Base-by-base conservation (phyloP, 805 yeast species). In the Candida insectalens region DNA sequence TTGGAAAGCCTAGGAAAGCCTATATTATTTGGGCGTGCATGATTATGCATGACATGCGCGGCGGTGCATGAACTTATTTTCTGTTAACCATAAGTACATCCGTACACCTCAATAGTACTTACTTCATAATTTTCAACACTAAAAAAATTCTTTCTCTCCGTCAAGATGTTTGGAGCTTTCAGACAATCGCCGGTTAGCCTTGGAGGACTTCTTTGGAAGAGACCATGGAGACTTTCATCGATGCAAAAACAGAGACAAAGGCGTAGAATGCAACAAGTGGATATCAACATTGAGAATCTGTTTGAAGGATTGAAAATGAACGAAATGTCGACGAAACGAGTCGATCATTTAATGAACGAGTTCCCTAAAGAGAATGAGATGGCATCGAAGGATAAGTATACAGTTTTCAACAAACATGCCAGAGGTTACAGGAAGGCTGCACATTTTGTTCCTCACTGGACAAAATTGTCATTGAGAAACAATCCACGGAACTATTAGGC, bases 371-470 rank as follows among this genome's bases (percentile, higher is more conserved):
- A 87, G 50, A 44, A 56, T 22, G 85, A 87, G 40, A 88, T 89
- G 96, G 50, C 59, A 1, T 67, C 95, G 6, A 65, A 59, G 42
- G 94, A 92, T 60, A 89, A 89, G 59, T 92, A 92, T 60, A 77
- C 94, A 30, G 79, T 85, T 2, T 89, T 83, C 62, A 77, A 74
- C 59, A 80, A 72, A 57, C 75, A 75, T 47, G 70, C 77, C 10
- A 74, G 69, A 49, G 78, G 77, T 15, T 92, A 89, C 60, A 75
- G 97, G 63, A 89, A 87, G 62, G 77, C 88, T 43, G 75, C 83
- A 18, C 97, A 89, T 51, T 63, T 76, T 56, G 82, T 80, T 28
- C 95, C 96, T 15, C 83, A 87, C 53, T 87, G 95, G 94, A 87
- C 96, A 35, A 85, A 79, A 62, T 55, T 74, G 41, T 74, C 94